A percentile compares a stretch with the other conserved stretches of the same genome.
Evolutionary conservation across 352 stramenopile species (phyloP).

Genomic region (Paralagenidium karlingii): DNA sequence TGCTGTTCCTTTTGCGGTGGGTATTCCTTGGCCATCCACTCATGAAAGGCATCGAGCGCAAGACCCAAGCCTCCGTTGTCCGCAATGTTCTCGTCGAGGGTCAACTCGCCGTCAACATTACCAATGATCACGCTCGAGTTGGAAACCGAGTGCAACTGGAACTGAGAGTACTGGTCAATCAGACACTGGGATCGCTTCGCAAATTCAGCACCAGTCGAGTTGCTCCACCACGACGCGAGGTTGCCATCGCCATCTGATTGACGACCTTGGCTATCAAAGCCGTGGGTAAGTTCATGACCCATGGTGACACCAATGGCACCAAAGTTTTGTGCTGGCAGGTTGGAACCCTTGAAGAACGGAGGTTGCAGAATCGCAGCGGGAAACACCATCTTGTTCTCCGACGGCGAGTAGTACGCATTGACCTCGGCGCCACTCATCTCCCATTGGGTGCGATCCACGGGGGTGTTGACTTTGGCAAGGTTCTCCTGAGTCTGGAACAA

Average conservation of each 20-base stretch:
- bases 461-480: no score
- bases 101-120: constrained; percentile 52
- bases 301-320: constrained; percentile 82
- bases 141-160: neutral
- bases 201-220: constrained; percentile 3
- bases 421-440: constrained; percentile 88
- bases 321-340: constrained; percentile 83
- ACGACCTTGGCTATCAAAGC: constrained; percentile 56
- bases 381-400: constrained; percentile 87
- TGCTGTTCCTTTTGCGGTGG: neutral
- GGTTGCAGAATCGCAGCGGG: constrained; percentile 90
- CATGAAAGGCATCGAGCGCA: constrained; percentile 27
- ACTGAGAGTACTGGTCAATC: constrained; percentile 6
- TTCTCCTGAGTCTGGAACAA: constrained; percentile 13
- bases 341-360: constrained; percentile 66
- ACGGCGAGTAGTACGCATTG: constrained; percentile 75
- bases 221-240: constrained; percentile 68
- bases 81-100: constrained; percentile 58
- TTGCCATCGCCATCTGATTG: constrained; percentile 50
- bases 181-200: constrained; percentile 6
- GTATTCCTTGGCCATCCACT: neutral
- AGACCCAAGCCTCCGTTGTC: constrained; percentile 48
- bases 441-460: constrained; percentile 45
- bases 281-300: constrained; percentile 78
- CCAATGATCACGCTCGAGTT: constrained; percentile 1